Evolutionary conservation across 139 green algal genomes (phyloP).

Genomic region (Chlorella sp.): DNA sequence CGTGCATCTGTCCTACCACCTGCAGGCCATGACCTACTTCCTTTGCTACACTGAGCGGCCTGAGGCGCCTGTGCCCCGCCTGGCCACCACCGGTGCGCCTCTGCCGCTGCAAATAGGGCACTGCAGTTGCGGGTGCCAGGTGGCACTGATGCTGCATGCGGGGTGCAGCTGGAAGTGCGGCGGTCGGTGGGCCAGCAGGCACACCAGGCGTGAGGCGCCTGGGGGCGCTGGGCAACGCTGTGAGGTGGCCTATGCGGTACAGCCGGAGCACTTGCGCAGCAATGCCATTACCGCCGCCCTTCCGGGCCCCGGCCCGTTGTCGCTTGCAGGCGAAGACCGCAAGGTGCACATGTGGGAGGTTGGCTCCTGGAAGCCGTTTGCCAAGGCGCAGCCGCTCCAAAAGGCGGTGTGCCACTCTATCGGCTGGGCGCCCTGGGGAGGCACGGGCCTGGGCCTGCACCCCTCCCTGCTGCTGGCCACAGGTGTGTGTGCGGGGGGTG

Average conservation of each 20-base stretch:
- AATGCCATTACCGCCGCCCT: too few species aligned
- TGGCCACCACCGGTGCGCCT: conserved; percentile 37
- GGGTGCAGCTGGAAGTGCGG: not conserved
- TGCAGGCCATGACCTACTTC: conserved; percentile 49
- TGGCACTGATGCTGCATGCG: not conserved
- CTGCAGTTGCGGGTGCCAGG: not conserved
- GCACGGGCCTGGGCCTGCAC: conserved; percentile 33
- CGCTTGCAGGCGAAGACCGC: conserved; percentile 52
- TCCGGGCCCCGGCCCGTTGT: too few species aligned
- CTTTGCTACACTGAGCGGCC: conserved; percentile 20
- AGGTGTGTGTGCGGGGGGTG: conserved; percentile 16
- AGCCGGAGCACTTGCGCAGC: not conserved
- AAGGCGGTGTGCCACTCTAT: conserved; percentile 49
- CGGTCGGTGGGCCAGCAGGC: too few species aligned
- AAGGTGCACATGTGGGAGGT: conserved; percentile 51
- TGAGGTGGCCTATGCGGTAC: too few species aligned
- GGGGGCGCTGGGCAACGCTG: too few species aligned
- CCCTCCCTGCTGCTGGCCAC: conserved; percentile 47
- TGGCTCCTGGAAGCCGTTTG: conserved; percentile 47
- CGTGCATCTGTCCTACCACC: not conserved
- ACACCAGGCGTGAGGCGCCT: too few species aligned
- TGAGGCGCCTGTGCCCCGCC: conserved; percentile 26
- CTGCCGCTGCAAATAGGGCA: not conserved
- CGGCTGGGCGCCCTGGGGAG: conserved; percentile 38
- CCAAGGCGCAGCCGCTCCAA: conserved; percentile 43